phyloP scores from a whole-genome alignment of 768 basidiomycete species.

The Trametes maxima region DNA sequence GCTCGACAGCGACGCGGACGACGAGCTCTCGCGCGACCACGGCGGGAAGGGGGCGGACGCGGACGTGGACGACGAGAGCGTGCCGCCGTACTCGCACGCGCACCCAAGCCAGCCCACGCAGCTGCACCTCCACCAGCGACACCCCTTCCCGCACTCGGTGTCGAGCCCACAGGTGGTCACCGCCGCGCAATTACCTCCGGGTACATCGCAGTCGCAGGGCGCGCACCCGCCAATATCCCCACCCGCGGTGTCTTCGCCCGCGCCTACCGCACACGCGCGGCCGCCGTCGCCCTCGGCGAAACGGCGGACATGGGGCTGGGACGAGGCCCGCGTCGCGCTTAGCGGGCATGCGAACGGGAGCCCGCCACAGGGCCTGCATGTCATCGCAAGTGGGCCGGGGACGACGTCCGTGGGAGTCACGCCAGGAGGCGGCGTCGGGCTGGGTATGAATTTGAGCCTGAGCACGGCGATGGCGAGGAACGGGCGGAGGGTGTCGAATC shows the following conservation, averaged over 20 bases:
- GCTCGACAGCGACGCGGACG: conserved; percentile 12
- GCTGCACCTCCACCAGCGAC: conserved; percentile 23
- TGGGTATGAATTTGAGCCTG: conserved; percentile 7
- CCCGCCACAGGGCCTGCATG: not conserved
- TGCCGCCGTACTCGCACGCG: conserved; percentile 23
- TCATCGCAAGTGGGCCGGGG: conserved; percentile 6
- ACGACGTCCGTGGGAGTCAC: not conserved
- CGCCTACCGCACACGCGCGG: not conserved
- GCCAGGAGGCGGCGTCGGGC: not conserved
- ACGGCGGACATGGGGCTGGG: conserved; percentile 21
- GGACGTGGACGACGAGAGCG: conserved; percentile 17
- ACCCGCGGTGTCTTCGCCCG: not conserved
- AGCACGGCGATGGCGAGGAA: not conserved
- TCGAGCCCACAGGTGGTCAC: conserved; percentile 27
- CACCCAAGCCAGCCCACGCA: not conserved
- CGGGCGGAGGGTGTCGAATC: conserved; percentile 14
- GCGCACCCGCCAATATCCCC: not conserved
- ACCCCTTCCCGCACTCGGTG: conserved; percentile 31
- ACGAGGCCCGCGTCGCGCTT: conserved; percentile 9
- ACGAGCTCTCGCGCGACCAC: not conserved
- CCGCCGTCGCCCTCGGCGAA: conserved; percentile 12
- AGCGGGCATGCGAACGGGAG: not conserved
- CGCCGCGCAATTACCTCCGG: not conserved
- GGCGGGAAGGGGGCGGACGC: not conserved
- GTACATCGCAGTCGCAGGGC: too few relatives aligned